Percentiles rank a stretch among this genome's conserved stretches.
phyloP scores from a whole-genome alignment of 352 stramenopile genomes.

The Pythium dissotocum region DNA sequence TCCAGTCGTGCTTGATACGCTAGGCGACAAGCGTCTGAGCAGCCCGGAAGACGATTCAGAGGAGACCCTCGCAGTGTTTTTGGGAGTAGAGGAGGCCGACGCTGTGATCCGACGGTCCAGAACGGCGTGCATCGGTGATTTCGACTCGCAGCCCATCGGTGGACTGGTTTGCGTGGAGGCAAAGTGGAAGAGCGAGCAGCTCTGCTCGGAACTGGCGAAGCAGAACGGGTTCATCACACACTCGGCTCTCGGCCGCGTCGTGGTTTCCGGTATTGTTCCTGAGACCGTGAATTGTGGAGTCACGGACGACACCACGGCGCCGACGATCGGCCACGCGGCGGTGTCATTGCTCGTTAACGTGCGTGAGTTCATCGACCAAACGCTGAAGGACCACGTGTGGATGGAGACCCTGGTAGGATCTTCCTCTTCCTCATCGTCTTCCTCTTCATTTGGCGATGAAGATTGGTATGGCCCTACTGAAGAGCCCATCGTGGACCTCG shows the following conservation, averaged over 20 bases:
- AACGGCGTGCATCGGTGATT: neutral
- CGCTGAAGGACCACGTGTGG: conserved; percentile 11
- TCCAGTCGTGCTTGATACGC: conserved; percentile 8
- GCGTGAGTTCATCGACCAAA: conserved; percentile 23
- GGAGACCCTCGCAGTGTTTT: neutral
- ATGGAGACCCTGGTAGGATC: neutral
- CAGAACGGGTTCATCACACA: conserved; percentile 1
- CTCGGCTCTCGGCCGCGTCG: neutral
- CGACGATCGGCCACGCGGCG: neutral
- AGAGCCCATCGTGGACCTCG: neutral
- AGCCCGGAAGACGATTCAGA: neutral
- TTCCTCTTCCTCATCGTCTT: neutral
- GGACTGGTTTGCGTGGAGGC: conserved; percentile 8
- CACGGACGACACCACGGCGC: neutral
- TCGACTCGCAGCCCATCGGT: neutral
- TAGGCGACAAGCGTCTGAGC: neutral
- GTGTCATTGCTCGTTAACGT: conserved; percentile 14
- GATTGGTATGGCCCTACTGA: neutral
- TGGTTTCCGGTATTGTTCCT: conserved; percentile 6
- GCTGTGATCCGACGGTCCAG: neutral
- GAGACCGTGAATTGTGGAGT: neutral
- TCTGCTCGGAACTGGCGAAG: neutral
- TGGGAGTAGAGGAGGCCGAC: neutral
- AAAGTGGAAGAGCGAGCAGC: neutral
- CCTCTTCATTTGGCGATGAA: neutral